Base-by-base conservation (phyloP, 768 basidiomycete genomes). In the Austroboletus festivus region DNA sequence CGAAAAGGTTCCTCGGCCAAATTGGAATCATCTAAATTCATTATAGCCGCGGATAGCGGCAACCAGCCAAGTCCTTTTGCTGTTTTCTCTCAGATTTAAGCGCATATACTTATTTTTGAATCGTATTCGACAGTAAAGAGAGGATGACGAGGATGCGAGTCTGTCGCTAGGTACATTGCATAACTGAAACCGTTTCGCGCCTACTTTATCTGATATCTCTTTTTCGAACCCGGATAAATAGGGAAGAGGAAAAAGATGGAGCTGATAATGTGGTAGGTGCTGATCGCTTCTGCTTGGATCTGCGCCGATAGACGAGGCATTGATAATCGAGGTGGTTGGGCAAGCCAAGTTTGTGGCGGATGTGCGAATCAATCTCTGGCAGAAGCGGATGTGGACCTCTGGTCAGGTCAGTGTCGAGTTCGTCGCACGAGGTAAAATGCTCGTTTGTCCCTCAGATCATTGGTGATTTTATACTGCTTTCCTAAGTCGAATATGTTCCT, bases 361-460 rank as follows among this genome's bases (percentile, higher is more conserved):
- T 5, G 52, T 63, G 18, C 44, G 68, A 19, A 69, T 83, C 18
- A 72, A 75, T 18, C 72, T 78, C 37, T 89, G 86, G 64, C 83
- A 85, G 62, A 82, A 80, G 55, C 73, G 86, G n/a, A 83, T 89
- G 84, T 70, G 79, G 21, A 75, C 86, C 13, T 73, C 78, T 20
- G 77, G 77, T 48, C 48, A 67, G n/a, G 75, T 86, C 33, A 57
- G 53, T 6, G 58, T 85, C 16, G 85, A 89, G 50, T 88, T 88
- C 51, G 83, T 88, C 46, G 84, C 85, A 7, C 66, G 72, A 62
- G 76, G 78, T 75, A 52, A 18, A 3, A 8, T 33, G 5, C 9
- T 9, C 20, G 0, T 9, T n/a, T n/a, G n/a, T 47, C 12, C 9
- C 8, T 19, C 33, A n/a, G 6, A 19, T 12, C 10, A 3, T 16